Conservation (phyloP, 495 filamentous ascomycete species). For the Aspergillus cristatus region DNA sequence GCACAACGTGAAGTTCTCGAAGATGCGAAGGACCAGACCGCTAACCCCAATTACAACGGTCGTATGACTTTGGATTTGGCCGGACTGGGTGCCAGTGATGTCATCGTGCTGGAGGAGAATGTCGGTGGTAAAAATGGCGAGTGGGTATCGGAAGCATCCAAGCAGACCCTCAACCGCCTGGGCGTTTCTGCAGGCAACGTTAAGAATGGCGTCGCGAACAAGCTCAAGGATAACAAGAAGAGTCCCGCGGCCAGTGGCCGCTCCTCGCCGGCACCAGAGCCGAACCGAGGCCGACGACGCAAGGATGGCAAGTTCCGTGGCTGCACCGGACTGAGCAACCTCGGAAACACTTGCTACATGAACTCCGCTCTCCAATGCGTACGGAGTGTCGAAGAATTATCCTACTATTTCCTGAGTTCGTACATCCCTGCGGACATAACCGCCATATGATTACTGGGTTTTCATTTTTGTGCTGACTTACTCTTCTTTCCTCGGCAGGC, state of each 20-base stretch:
- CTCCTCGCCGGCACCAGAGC: conserved; percentile 49
- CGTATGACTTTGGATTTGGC: conserved; percentile 49
- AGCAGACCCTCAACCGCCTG: conserved; percentile 27
- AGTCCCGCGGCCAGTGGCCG: conserved; percentile 44
- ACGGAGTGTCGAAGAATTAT: conserved; percentile 82
- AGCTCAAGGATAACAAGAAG: conserved; percentile 24
- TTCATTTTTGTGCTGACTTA: background rate
- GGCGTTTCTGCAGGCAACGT: conserved; percentile 30
- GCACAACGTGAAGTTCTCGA: conserved; percentile 62
- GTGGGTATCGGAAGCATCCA: conserved; percentile 53
- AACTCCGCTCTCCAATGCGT: conserved; percentile 94
- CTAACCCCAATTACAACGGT: conserved; percentile 71
- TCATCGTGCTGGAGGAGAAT: conserved; percentile 71
- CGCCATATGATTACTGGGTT: conserved; percentile 1
- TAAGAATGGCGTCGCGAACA: conserved; percentile 26
- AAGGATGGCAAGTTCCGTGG: conserved; percentile 59
- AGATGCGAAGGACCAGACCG: conserved; percentile 59
- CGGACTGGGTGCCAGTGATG: conserved; percentile 58
- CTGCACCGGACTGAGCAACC: conserved; percentile 72
- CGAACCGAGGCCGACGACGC: conserved; percentile 56
- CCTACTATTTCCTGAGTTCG: conserved; percentile 74
- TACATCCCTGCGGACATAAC: conserved; percentile 1
- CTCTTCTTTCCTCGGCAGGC: conserved; percentile 29
- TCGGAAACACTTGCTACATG: conserved; percentile 99
- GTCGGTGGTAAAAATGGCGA: conserved; percentile 43